Base-by-base conservation (phyloP, 2,329 filamentous ascomycete species). In the Dryadomyces sulphureus region DNA sequence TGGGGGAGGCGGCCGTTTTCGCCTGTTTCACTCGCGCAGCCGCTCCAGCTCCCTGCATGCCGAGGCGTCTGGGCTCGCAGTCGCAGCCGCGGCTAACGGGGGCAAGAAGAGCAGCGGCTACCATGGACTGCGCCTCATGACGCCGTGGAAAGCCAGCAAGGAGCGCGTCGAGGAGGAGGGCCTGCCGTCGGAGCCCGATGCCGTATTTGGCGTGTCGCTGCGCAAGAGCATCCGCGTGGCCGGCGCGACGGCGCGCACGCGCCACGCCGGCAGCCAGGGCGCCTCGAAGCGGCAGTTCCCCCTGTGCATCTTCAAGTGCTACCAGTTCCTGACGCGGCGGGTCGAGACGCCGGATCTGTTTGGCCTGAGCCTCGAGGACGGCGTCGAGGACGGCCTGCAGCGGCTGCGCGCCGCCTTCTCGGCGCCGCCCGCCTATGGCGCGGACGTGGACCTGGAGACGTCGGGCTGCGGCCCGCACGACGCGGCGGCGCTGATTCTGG, bases 201-300 rank as follows among this genome's bases (percentile, higher is more conserved):
- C 58, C 30, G 59, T 67, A 16, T 67, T 67, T 48, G 63, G 65
- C 25, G 63, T 65, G 4, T 57, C 63, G 1, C 55, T 68, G 6
- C 54, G 59, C 47, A 62, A 61, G 52, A 64, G 60, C 50, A 65
- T 68, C 54, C 54, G 58, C 30, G 53, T 66, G 8, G 64, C 65
- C 21, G 59, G 61, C 38, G 60, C 63, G 5, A 54, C 60, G 1
- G 64, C 63, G 7, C 60, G 61, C 48, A 64, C 63, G 0, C 60
- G 62, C 45, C 65, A 68, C 53, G 56, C 56, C 49, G 56, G 55
- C 38, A 56, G 57, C 17, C 56, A 54, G 2, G 59, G 60, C 4
- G 61, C 62, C 16, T 56, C 59, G 27, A 36, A 45, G 35, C 60
- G 62, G 22, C 62, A 63, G 9, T 68, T 67, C 48, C 66, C 66